Percentiles rank a stretch among this genome's conserved stretches.
Evolutionary conservation across 2,329 filamentous ascomycete species (phyloP).

Genomic region (Amesomyces nigricolor): DNA sequence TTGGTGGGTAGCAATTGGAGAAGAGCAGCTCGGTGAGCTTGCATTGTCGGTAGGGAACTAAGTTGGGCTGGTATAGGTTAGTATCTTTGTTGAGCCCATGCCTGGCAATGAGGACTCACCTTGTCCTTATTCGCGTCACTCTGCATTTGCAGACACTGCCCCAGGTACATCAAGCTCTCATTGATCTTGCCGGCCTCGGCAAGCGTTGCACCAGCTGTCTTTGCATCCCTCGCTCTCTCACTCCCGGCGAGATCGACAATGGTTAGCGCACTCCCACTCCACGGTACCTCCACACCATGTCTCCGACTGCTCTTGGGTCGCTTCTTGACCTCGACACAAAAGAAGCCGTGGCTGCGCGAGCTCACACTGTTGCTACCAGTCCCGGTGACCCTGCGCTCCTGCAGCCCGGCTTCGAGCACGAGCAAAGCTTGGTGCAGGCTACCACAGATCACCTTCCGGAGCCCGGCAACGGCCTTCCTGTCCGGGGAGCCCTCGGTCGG

Average conservation of each 20-base stretch:
- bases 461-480: conserved; percentile 87
- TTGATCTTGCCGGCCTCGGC: conserved; percentile 98
- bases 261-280: conserved; percentile 74
- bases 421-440: conserved; percentile 78
- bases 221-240: conserved; percentile 85
- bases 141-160: conserved; percentile 94
- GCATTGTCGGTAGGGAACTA: conserved; percentile 76
- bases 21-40: conserved; percentile 81
- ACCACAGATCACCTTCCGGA: conserved; percentile 84
- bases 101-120: conserved; percentile 40
- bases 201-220: conserved; percentile 86
- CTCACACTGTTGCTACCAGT: conserved; percentile 91
- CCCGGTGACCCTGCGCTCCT: conserved; percentile 79
- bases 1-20: conserved; percentile 77
- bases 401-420: conserved; percentile 82
- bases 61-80: conserved; percentile 49
- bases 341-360: conserved; percentile 91
- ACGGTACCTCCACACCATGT: conserved; percentile 51
- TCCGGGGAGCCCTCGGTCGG: conserved; percentile 81
- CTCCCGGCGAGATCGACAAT: conserved; percentile 92
- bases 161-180: conserved; percentile 95
- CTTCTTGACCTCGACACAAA: conserved; percentile 92
- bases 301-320: conserved; percentile 42
- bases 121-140: conserved; percentile 71
- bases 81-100: not conserved